These are phyloP conservation scores for Picea mariana DNA, from an alignment of 83 land plant genomes.

Conservation along the genomic window DNA sequence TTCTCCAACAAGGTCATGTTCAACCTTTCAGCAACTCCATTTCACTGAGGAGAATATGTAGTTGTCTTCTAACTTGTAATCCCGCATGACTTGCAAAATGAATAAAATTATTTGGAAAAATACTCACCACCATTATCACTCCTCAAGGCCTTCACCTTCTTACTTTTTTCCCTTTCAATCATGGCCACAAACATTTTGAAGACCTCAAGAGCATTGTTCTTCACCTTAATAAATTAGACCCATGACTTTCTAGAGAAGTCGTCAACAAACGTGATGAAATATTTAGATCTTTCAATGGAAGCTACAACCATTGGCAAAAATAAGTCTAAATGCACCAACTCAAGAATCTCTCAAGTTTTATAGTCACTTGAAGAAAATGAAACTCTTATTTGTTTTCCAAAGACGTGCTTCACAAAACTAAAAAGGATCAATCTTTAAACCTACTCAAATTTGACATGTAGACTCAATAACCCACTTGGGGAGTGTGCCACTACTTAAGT, in stretches of 20 bases:
- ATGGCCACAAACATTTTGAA: neutral
- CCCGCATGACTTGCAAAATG: no score
- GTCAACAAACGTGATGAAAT: neutral
- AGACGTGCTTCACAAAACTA: neutral
- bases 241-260: neutral
- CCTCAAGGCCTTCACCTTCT: no score
- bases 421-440: neutral
- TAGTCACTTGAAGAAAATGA: neutral
- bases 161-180: no score
- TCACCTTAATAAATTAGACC: neutral
- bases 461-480: no score
- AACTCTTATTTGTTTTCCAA: neutral
- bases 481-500: no score
- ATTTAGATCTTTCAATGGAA: conserved; percentile 14
- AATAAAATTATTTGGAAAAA: no score
- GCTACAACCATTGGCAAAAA: conserved; percentile 20
- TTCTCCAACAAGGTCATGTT: no score
- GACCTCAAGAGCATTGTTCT: neutral
- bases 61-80: no score
- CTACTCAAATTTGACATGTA: neutral
- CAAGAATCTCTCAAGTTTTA: conserved; percentile 17
- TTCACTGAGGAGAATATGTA: no score
- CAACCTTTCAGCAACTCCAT: no score
- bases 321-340: conserved; percentile 35
- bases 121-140: no score